Base-by-base conservation (phyloP, 306 rosid genomes). In the Oxytropis ochrocephala region DNA sequence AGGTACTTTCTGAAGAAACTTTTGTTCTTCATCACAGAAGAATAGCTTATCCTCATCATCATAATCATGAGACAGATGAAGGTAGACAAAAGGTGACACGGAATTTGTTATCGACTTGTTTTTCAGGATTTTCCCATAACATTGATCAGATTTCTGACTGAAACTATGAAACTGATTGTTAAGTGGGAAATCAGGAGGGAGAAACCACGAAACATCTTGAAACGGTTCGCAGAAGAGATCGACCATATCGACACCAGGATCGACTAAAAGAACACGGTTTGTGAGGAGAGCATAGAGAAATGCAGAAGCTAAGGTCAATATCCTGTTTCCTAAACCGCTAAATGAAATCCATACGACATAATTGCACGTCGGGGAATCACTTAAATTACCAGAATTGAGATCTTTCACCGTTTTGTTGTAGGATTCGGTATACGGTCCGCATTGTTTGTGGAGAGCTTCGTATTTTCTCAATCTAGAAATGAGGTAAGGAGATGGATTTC, bases 281-380 rank as follows among this genome's bases (percentile, higher is more conserved):
- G 91, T 84, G 78, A 88, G 91, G 70, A 88, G 83, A 27, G 95
- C 87, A 47, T 86, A 88, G 8, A 88, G 85, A 80, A 88, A 88
- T 11, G 85, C 87, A 48, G 91, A 86, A 59, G 86, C 87, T 51
- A 88, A 57, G 66, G 95, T 82, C 21, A 88, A 57, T 35, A 88
- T 86, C 79, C 91, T 80, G 78, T 88, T 88, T 52, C 95, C 95
- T 73, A 88, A 80, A 38, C 95, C 95, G 69, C 95, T 84, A 46
- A 62, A 88, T 47, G 91, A 86, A 80, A 88, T 74, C 95, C 89
- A 88, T 13, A 84, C 91, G 32, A 88, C 72, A 38, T 84, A 88
- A 47, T 78, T 82, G 70, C 95, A 88, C 4, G 77, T 78, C 2
- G 60, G 56, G 64, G 87, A 62, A 43, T 75, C 77, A 1, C 42